Conservation (phyloP, 2,329 filamentous ascomycete genomes). For the Leptographium wingfieldii region DNA sequence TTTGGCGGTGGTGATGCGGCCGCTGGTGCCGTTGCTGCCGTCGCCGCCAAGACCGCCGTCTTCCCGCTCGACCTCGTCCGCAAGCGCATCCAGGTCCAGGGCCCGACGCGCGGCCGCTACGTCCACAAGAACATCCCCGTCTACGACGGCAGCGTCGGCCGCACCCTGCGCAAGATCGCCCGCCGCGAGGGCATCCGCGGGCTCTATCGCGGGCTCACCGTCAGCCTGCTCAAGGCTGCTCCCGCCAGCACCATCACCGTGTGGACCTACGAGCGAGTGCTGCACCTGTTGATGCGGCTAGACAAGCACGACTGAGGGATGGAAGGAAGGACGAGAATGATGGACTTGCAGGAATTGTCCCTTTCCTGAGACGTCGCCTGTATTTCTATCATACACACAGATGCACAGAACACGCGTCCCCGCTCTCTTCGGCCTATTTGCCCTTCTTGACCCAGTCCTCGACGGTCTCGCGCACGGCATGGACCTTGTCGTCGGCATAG, state of each 20-base stretch:
- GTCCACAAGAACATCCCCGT: slow-evolving; percentile 80
- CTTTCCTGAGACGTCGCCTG: slow-evolving; percentile 8
- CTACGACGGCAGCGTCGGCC: slow-evolving; percentile 55
- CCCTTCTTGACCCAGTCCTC: slow-evolving; percentile 90
- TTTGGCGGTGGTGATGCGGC: slow-evolving; percentile 73
- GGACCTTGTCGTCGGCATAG: slow-evolving; percentile 72
- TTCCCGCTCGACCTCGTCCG: slow-evolving; percentile 89
- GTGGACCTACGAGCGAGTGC: slow-evolving; percentile 79
- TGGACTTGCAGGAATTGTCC: neutral
- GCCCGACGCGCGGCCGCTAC: slow-evolving; percentile 67
- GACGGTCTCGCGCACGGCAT: slow-evolving; percentile 59
- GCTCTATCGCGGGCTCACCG: slow-evolving; percentile 75
- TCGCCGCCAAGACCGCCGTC: slow-evolving; percentile 75
- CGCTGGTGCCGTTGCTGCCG: slow-evolving; percentile 66
- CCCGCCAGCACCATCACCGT: slow-evolving; percentile 87
- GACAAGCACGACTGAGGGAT: slow-evolving; percentile 10
- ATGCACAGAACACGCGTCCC: neutral
- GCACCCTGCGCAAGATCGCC: slow-evolving; percentile 56
- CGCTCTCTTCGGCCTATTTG: slow-evolving; percentile 39
- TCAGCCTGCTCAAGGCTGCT: slow-evolving; percentile 85
- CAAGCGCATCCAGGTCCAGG: slow-evolving; percentile 91
- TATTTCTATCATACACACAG: neutral
- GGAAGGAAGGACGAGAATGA: neutral
- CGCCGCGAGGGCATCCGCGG: slow-evolving; percentile 63
- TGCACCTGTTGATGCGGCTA: slow-evolving; percentile 43